phyloP scores from a whole-genome alignment of 1,284 basidiomycete species.

The Puccinia novopanici region DNA sequence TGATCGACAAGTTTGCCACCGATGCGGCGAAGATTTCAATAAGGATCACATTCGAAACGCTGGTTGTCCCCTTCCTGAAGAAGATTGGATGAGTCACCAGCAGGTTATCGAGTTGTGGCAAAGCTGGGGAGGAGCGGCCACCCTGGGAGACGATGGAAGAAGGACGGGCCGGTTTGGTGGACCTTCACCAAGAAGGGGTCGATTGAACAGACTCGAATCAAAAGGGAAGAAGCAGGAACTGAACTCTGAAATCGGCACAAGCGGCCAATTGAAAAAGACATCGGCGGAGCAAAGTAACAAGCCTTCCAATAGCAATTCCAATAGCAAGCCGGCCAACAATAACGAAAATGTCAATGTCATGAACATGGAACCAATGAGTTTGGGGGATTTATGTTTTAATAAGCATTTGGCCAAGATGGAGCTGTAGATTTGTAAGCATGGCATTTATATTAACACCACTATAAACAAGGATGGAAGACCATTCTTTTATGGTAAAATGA shows the following conservation, averaged over 20 bases:
- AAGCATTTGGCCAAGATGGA: neutral
- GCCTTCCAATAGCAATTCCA: no score
- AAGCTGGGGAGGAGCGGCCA: neutral
- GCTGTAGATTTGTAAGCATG: neutral
- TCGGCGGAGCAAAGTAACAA: neutral
- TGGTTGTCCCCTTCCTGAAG: neutral
- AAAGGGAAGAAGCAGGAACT: neutral
- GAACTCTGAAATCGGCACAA: neutral
- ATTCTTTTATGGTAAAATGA: neutral
- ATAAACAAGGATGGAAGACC: neutral
- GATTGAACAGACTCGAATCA: no score
- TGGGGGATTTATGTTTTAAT: neutral
- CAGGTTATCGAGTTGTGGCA: neutral
- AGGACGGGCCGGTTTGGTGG: no score
- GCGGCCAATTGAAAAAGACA: neutral
- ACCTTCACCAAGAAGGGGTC: no score
- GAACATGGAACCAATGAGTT: neutral
- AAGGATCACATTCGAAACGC: neutral
- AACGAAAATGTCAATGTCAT: no score
- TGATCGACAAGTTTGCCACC: neutral
- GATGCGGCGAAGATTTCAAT: neutral
- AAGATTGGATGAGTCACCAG: neutral
- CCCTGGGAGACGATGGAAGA: neutral
- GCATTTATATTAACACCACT: neutral
- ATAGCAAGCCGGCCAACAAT: no score